Base-by-base conservation (phyloP, 345 rosid species). In the Odontarrhena argentea region DNA sequence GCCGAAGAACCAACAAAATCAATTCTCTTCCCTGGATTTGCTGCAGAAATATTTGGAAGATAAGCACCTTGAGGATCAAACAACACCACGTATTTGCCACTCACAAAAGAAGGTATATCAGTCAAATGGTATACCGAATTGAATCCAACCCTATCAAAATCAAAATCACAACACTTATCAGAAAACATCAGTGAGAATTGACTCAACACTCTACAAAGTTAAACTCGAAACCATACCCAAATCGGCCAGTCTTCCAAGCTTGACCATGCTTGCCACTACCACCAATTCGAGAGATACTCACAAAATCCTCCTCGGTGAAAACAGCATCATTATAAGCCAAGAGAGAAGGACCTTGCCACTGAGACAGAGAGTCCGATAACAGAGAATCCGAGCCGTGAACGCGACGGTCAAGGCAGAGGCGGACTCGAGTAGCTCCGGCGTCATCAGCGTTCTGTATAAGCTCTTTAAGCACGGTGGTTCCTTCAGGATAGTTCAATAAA, bases 361-460 rank as follows among this genome's bases (percentile, higher is more conserved):
- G 87, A 6, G 87, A 73, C 67, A 92, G 74, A 62, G 85, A 63
- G 53, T 73, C 76, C 1, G 96, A 92, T 3, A 92, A 45, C 61
- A 92, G 80, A 44, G 96, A 86, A 26, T 35, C 55, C 24, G 86
- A 59, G 24, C 78, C 62, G 71, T 89, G 91, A 57, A 48, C 35
- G 22, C 98, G 84, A 11, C 89, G 88, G 82, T 92, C 98, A 52
- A 92, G 86, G 78, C 98, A 92, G 69, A 92, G 87, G 25, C 93
- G 79, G 40, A 92, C 93, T 11, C 65, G 55, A 15, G 95, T 82
- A 62, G 98, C 98, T 59, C 98, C 93, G 15, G 98, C 98, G 55
- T 92, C 98, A 32, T 92, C 98, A 47, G 98, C 96, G 75, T 92
- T 92, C 78, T 92, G 98, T 41, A 89, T 87, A 13, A 92, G 87